Conservation (phyloP, 768 basidiomycete genomes). For the Gautieria morchelliformis region DNA sequence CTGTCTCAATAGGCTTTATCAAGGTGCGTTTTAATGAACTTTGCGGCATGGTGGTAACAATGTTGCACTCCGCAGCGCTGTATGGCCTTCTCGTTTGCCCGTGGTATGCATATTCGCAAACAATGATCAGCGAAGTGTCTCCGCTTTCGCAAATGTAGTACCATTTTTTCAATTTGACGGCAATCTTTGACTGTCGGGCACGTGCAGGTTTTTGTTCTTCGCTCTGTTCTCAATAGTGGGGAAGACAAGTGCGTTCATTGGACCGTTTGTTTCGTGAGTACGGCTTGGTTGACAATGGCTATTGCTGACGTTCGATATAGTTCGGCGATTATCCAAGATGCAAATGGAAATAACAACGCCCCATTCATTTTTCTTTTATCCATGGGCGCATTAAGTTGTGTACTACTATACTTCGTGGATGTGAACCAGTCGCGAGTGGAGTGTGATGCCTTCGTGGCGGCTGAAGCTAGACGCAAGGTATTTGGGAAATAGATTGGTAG, state of each 20-base stretch:
- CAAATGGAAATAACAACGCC: constrained; percentile 63
- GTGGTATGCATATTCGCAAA: constrained; percentile 77
- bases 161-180: not conserved
- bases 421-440: constrained; percentile 54
- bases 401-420: constrained; percentile 56
- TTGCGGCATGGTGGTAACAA: not conserved
- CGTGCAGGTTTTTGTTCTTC: constrained; percentile 56
- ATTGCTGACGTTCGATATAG: not conserved
- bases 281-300: not conserved
- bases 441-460: constrained; percentile 50
- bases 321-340: constrained; percentile 61
- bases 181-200: not conserved
- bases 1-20: not conserved
- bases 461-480: constrained; percentile 37
- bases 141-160: constrained; percentile 60
- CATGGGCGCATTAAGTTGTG: constrained; percentile 46
- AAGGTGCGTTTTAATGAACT: not conserved
- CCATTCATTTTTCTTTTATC: constrained; percentile 67
- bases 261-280: constrained; percentile 50
- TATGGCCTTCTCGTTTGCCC: constrained; percentile 69
- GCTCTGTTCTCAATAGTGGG: constrained; percentile 62
- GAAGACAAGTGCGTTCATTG: constrained; percentile 45
- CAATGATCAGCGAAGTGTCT: constrained; percentile 75
- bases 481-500: constrained; percentile 16
- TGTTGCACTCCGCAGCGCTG: not conserved